Percentiles rank a stretch among this genome's conserved stretches.
phyloP scores from a whole-genome alignment of 164 flowering plant genomes.

The Macadamia tetraphylla region DNA sequence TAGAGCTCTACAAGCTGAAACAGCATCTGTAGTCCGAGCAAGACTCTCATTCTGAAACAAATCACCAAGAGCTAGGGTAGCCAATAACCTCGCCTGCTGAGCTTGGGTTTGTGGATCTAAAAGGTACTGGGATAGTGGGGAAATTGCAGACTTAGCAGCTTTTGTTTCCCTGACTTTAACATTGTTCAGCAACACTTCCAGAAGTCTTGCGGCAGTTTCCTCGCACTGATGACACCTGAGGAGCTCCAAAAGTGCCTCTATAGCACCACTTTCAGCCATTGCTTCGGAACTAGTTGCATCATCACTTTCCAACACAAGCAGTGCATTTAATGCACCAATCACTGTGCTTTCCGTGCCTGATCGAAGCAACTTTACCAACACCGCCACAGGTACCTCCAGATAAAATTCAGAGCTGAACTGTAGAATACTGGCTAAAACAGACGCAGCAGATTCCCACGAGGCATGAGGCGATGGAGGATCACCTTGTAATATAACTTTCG shows the following conservation, averaged over 20 bases:
- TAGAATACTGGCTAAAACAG: not conserved
- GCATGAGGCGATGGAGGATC: not conserved
- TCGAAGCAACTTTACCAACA: conserved; percentile 61
- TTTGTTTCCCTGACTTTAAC: conserved; percentile 71
- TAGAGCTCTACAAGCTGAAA: conserved; percentile 76
- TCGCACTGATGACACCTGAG: conserved; percentile 72
- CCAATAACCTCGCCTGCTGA: conserved; percentile 66
- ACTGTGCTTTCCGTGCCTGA: conserved; percentile 67
- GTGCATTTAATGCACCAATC: conserved; percentile 63
- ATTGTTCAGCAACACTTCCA: conserved; percentile 65
- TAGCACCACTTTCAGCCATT: conserved; percentile 86
- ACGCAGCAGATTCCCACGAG: conserved; percentile 1
- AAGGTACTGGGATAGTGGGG: conserved; percentile 70
- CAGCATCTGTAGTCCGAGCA: conserved; percentile 64
- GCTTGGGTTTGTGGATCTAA: conserved; percentile 81
- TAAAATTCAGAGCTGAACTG: conserved; percentile 16
- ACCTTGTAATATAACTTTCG: not conserved
- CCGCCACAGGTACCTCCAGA: conserved; percentile 74
- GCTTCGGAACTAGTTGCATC: conserved; percentile 77
- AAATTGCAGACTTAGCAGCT: conserved; percentile 56
- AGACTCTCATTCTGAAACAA: conserved; percentile 72
- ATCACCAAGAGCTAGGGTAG: conserved; percentile 77
- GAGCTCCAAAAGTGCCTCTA: conserved; percentile 74
- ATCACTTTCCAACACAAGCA: conserved; percentile 70
- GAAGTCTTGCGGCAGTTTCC: conserved; percentile 66